These are phyloP conservation scores for Themeda triandra DNA, from an alignment of 176 grass and related monocot genomes.

Conservation along the genomic window DNA sequence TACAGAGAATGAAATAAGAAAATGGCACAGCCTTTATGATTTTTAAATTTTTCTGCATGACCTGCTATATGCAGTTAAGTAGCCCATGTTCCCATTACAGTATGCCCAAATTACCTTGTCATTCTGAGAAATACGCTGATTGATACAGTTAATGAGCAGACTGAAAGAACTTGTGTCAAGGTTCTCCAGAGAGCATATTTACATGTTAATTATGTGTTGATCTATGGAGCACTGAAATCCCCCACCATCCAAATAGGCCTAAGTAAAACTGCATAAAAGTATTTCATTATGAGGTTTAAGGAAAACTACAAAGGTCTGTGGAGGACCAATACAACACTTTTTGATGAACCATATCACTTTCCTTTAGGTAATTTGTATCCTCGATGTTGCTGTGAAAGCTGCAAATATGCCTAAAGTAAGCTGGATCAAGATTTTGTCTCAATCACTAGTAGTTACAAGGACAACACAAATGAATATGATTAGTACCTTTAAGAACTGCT, in stretches of 20 bases:
- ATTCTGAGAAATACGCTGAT: neutral
- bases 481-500: conserved; percentile 22
- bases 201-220: neutral
- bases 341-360: neutral
- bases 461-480: neutral
- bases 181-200: neutral
- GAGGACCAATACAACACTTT: neutral
- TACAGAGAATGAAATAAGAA: conserved; percentile 5
- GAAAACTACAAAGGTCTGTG: neutral
- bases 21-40: too few species aligned
- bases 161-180: neutral
- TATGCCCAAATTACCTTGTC: neutral
- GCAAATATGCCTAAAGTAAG: conserved; percentile 10
- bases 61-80: neutral
- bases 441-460: conserved; percentile 13
- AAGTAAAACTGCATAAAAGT: neutral
- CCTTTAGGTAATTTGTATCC: neutral
- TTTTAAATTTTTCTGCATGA: too few species aligned
- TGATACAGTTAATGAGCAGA: neutral
- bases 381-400: neutral
- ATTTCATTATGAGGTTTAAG: neutral
- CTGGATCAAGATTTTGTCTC: neutral
- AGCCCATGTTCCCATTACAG: conserved; percentile 8
- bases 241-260: neutral
- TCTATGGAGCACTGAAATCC: neutral